Conservation (phyloP, 2,329 filamentous ascomycete species). For the Escovopsis sp. region DNA sequence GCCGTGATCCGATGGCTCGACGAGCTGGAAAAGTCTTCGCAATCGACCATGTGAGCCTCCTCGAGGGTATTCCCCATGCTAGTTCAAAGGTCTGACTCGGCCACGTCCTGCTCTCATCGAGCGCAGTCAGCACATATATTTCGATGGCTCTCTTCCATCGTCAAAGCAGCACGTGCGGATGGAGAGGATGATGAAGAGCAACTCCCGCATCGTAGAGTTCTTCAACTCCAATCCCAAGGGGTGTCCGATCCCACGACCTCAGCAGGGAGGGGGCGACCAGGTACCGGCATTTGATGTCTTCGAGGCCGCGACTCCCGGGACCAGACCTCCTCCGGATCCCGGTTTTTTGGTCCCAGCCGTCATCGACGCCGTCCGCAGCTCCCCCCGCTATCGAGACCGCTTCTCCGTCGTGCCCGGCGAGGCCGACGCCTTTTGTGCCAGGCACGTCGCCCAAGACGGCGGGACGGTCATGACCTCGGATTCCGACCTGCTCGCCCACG, state of each 20-base stretch:
- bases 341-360: slow-evolving; percentile 67
- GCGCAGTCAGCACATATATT: slow-evolving; percentile 50
- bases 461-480: slow-evolving; percentile 64
- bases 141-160: slow-evolving; percentile 67
- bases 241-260: slow-evolving; percentile 12
- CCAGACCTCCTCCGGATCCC: slow-evolving; percentile 31
- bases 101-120: slow-evolving; percentile 1
- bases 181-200: slow-evolving; percentile 42
- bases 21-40: slow-evolving; percentile 31
- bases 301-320: slow-evolving; percentile 8
- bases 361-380: slow-evolving; percentile 50
- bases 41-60: slow-evolving; percentile 44
- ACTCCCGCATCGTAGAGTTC: slow-evolving; percentile 38
- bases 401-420: slow-evolving; percentile 61
- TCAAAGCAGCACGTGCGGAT: slow-evolving; percentile 50
- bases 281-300: slow-evolving; percentile 10
- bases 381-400: slow-evolving; percentile 24
- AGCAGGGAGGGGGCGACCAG: background rate
- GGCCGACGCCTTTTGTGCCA: slow-evolving; percentile 69
- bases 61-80: no score
- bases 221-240: slow-evolving; percentile 16
- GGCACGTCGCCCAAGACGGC: slow-evolving; percentile 37
- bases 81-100: background rate
- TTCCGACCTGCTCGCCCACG: slow-evolving; percentile 68
- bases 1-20: slow-evolving; percentile 49